Base-by-base conservation (phyloP, 768 basidiomycete genomes). In the Lactarius hatsudake region DNA sequence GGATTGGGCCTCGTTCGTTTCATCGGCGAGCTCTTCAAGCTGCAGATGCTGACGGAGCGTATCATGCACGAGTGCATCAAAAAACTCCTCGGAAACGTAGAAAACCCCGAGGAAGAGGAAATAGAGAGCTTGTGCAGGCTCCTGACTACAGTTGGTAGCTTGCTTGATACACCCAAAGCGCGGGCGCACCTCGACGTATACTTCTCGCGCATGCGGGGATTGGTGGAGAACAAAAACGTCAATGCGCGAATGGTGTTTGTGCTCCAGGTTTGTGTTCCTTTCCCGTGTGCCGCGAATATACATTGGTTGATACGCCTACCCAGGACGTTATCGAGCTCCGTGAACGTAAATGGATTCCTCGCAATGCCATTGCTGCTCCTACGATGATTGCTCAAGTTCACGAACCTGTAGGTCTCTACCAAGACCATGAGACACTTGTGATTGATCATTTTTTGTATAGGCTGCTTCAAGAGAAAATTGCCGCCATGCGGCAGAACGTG, bases 61-160 rank as follows among this genome's bases (percentile, higher is more conserved):
- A 96, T 98, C 80, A 99, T 98, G 93, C 92, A 95, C 81, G 92
- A 94, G 78, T 98, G 96, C 82, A 88, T 98, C 75, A 94, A 94
- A 85, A 95, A 96, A 80, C 84, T 98, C 15, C 82, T 98, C 13
- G 86, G 88, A 63, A 98, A 99, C 75, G 90, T 96, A 65, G 89
- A 93, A 71, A 92, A 93, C 73, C 96, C 95, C 0, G 95, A 98
- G 74, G 96, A 98, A 78, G 96, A 97, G 80, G 96, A 97, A 75
- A 91, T 99, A 70, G 96, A 98, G 83, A 93, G 89, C 57, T 83
- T 97, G 64, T 98, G 95, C 84, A 94, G 93, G 76, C 84, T 98
- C 62, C 77, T 99, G 62, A 84, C 90, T n/a, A 98, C 96, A 9
- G 93, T 98, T 61, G 96, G 96, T 63, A 81, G 83, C 62, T 80